Evolutionary conservation across 2,329 filamentous ascomycete species (phyloP), one percentile per base, ranked within the genome.

Genomic region (Colletotrichum orbiculare): DNA sequence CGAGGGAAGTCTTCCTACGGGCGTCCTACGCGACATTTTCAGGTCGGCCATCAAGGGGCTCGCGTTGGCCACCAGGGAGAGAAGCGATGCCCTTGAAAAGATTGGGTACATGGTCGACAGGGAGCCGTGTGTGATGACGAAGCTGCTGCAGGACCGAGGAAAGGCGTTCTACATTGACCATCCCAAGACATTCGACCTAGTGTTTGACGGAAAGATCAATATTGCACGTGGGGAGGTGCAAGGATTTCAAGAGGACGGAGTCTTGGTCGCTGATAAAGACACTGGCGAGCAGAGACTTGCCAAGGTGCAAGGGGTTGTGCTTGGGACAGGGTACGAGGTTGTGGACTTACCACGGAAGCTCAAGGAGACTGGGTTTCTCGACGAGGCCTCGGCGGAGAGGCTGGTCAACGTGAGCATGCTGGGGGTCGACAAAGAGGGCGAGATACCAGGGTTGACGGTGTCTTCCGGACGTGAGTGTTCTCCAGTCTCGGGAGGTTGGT

Each of bases 21-120:
- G 82, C 0, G 78, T 87, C 1, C 73, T 79, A 60, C 80, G 84
- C 38, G 79, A 79, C 0, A 71, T 86, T 12, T 74, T 77, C 52
- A 72, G 80, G 9, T 75, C 75, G 45, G 70, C 75, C 17, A 82
- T 83, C 2, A 72, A 76, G 11, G 69, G 72, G 11, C 79, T 82
- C 58, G 70, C 73, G 8, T 73, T 74, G 2, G 71, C 73, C n/a
- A 79, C 85, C 54, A 75, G 74, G 49, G 75, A 76, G 9, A 74
- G 77, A 10, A 71, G 84, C 3, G 75, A 81, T 0, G 82, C 80
- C 0, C 73, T 87, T 3, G 72, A 75, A 47, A 78, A 76, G 37
- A 80, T 78, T 0, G 84, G 84, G 1, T 83, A 86, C 63, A 2
- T 53, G 33, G 45, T 62, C n/a, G 46, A 50, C 10, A 41, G 53